Evolutionary conservation across 1,139 yeast genomes (phyloP), one percentile per base, ranked within the genome.

Genomic region (Hansenula lynferdii): DNA sequence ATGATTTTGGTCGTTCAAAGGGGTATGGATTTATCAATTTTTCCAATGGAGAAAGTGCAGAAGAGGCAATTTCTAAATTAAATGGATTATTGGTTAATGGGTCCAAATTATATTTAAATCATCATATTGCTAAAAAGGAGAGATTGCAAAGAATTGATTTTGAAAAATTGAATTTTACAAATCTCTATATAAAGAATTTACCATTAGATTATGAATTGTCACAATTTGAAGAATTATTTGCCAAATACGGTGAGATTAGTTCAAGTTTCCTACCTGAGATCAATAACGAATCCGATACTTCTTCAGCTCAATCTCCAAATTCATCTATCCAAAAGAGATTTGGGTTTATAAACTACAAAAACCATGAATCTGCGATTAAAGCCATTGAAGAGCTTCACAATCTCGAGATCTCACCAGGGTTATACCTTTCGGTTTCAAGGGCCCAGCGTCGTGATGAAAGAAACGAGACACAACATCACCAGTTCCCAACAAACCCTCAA

Each of bases 121-220:
- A 70, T 46, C 79, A 74, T 46, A 68, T 74, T 28, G 74, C 76
- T 23, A 70, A 75, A 46, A 68, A 66, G 44, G 78, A 72, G 43
- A 58, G 80, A 44, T 43, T 64, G 10, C 60, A 57, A 35, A 57
- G 62, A 31, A 38, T 62, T 28, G 61, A 61, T 40, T 44, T 53
- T 32, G 69, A 65, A 46, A 62, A 58, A 50, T 34, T 44, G 35
- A 31, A 77, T 56, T 81, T 76, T 53, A 75, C 83, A 4, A 78
- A 77, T 51, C 61, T 78, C 33, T 78, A 77, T 53, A 74, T 78
- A 22, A 75, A 70, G 40, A 75, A 76, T 50, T 60, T 78, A 30
- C 78, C 83, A 0, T 49, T 62, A 5, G 48, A 65, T 10, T 67
- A 67, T 40, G 64, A 61, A 25, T 64, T 61, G 39, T 49, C 53